Conservation (phyloP, 208 protist genomes). For the Crithidia fasciculata region DNA sequence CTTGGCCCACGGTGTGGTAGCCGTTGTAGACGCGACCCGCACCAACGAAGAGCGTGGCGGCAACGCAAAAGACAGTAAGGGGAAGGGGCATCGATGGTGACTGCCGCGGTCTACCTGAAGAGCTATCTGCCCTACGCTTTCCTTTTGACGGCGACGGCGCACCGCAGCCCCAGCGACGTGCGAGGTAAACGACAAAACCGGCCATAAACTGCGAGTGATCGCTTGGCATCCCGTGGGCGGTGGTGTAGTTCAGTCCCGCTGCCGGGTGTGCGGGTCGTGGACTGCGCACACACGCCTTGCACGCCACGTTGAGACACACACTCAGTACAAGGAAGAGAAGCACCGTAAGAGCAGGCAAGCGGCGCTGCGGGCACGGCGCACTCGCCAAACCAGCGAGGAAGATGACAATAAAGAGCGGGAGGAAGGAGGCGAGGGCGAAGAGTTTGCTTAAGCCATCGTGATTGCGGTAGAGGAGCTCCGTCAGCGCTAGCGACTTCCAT, state of each 20-base stretch:
- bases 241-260: slow-evolving; percentile 46
- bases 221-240: slow-evolving; percentile 76
- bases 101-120: not conserved
- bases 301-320: slow-evolving; percentile 43
- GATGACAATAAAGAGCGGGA: slow-evolving; percentile 64
- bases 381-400: slow-evolving; percentile 69
- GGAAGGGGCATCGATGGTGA: slow-evolving; percentile 11
- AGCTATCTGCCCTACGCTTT: too few relatives aligned
- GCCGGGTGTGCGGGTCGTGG: slow-evolving; percentile 55
- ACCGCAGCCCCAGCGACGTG: slow-evolving; percentile 15
- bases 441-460: slow-evolving; percentile 57
- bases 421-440: slow-evolving; percentile 60
- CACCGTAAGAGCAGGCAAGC: slow-evolving; percentile 50
- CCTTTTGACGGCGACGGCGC: not conserved
- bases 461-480: slow-evolving; percentile 57
- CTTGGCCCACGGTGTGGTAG: slow-evolving; percentile 71
- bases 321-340: slow-evolving; percentile 62
- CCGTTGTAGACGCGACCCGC: slow-evolving; percentile 76
- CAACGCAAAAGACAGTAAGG: slow-evolving; percentile 35
- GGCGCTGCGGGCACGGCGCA: slow-evolving; percentile 44
- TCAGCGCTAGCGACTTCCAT: slow-evolving; percentile 62
- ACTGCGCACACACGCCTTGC: slow-evolving; percentile 48
- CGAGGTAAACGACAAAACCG: slow-evolving; percentile 67
- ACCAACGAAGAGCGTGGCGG: slow-evolving; percentile 47
- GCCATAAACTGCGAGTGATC: slow-evolving; percentile 84